Conservation (phyloP, 2,329 filamentous ascomycete species). For the Lomentospora prolificans region DNA sequence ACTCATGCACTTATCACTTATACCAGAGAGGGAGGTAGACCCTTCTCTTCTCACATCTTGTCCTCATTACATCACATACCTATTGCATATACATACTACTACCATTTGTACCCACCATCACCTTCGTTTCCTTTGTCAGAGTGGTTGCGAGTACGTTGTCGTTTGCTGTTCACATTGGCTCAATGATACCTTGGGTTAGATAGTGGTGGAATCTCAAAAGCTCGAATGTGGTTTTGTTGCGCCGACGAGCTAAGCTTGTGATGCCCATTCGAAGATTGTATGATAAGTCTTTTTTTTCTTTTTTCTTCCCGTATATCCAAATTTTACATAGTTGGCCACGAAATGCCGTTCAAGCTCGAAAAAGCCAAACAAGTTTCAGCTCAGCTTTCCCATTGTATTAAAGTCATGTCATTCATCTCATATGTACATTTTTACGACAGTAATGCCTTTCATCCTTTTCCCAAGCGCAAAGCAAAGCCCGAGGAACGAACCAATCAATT, state of each 20-base stretch:
- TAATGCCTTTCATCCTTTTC: background rate
- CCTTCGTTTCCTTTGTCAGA: background rate
- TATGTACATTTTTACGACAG: no score
- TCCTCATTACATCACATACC: background rate
- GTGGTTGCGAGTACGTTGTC: no score
- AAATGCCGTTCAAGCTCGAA: no score
- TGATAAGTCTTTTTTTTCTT: background rate
- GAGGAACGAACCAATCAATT: no score
- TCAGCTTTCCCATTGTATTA: no score
- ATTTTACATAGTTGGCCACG: no score
- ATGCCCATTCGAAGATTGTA: background rate
- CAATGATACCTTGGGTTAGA: slow-evolving; percentile 9
- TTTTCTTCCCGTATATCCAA: background rate
- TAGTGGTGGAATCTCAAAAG: background rate
- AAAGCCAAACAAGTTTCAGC: no score
- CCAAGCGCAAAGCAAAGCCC: no score
- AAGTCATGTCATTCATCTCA: no score
- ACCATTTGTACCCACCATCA: no score
- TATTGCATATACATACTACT: no score
- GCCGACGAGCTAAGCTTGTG: background rate
- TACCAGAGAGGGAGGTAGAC: background rate
- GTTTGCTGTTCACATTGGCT: no score
- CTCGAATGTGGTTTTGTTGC: background rate
- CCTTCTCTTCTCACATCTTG: background rate
- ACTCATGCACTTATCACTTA: background rate